Conservation (phyloP, 257 asterid genomes). For the Nicotiana attenuata region DNA sequence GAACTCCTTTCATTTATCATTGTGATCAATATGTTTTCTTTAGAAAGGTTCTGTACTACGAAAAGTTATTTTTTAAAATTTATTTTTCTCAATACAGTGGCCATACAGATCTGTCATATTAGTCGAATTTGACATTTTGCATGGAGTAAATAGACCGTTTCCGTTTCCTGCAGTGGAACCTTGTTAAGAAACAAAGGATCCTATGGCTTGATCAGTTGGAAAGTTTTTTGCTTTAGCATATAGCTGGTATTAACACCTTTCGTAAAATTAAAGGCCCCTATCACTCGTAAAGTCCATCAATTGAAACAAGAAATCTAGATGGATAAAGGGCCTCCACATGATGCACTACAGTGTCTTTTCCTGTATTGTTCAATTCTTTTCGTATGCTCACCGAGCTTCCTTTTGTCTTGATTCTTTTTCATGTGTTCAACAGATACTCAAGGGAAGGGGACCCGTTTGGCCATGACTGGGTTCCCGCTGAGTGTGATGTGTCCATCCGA, state of each 20-base stretch:
- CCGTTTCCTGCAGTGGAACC: background rate
- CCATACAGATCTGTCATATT: background rate
- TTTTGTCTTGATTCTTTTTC: background rate
- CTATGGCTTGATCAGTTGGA: background rate
- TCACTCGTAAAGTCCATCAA: background rate
- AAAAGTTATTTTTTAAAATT: background rate
- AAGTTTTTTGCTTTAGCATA: background rate
- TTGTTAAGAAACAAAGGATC: background rate
- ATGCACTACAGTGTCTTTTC: background rate
- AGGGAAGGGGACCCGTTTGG: slow-evolving; percentile 78
- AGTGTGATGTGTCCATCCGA: slow-evolving; percentile 88
- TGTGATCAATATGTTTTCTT: background rate
- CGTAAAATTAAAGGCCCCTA: background rate
- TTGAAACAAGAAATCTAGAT: background rate
- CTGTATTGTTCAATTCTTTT: background rate
- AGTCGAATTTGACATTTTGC: background rate
- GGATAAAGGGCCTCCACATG: background rate
- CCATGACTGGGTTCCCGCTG: slow-evolving; percentile 92
- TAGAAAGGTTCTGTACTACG: background rate
- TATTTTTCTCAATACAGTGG: background rate
- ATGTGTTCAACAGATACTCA: slow-evolving; percentile 43
- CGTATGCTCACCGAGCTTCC: background rate
- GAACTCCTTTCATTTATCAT: no score
- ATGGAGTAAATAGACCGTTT: background rate
- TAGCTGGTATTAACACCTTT: background rate